phyloP scores from a whole-genome alignment of 352 stramenopile species.

The Globisporangium cystogenes region DNA sequence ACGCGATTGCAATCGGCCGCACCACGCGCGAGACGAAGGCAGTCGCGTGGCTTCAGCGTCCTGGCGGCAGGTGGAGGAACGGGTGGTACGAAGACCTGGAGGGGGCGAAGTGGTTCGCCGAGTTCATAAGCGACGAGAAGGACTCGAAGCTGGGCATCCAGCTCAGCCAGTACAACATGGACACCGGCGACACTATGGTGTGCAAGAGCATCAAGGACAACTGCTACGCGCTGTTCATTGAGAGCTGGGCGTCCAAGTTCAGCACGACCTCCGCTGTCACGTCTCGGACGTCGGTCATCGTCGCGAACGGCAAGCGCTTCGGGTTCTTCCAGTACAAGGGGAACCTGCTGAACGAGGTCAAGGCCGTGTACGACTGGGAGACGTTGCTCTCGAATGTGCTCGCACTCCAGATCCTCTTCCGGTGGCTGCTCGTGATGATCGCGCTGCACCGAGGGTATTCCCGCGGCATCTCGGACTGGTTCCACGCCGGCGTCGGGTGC shows the following conservation, averaged over 20 bases:
- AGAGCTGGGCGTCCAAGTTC: conserved; percentile 3
- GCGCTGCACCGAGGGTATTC: conserved; percentile 2
- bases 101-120: conserved; percentile 8
- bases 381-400: conserved; percentile 9
- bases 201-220: background rate
- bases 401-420: conserved; percentile 3
- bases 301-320: conserved; percentile 13
- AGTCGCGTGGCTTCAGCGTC: conserved; percentile 14
- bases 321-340: conserved; percentile 6
- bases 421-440: conserved; percentile 9
- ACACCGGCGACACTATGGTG: background rate
- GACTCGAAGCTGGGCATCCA: background rate
- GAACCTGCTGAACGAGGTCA: background rate
- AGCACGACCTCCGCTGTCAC: background rate
- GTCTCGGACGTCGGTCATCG: conserved; percentile 2
- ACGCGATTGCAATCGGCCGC: conserved; percentile 7
- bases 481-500: conserved; percentile 4
- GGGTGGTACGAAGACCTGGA: conserved; percentile 27
- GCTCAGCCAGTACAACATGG: conserved; percentile 4
- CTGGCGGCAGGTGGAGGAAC: conserved; percentile 22
- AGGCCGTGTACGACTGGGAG: conserved; percentile 7
- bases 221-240: background rate
- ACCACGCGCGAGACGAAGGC: conserved; percentile 18
- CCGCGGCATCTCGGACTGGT: background rate
- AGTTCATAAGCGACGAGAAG: conserved; percentile 2